Evolutionary conservation across 305 asterid genomes (phyloP).

Genomic region (Rubia tinctorum): DNA sequence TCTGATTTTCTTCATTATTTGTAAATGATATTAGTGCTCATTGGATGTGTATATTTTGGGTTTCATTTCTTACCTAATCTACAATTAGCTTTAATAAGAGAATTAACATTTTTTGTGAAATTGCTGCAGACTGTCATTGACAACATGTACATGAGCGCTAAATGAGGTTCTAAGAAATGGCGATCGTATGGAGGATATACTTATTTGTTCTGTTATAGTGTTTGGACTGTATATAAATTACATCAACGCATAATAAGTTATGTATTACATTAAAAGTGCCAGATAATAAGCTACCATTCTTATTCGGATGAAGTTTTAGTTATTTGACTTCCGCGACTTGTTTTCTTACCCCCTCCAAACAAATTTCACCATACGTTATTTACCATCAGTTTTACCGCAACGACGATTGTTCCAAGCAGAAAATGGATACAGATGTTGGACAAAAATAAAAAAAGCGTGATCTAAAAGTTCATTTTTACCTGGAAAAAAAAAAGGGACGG

Average conservation of each 20-base stretch:
- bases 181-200: not conserved
- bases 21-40: not conserved
- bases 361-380: too few relatives aligned
- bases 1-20: too few relatives aligned
- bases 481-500: too few relatives aligned
- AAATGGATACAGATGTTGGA: too few relatives aligned
- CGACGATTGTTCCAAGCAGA: too few relatives aligned
- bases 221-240: not conserved
- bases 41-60: not conserved
- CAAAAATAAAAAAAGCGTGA: too few relatives aligned
- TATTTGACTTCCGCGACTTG: not conserved
- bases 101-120: slow-evolving; percentile 8
- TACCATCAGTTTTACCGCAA: not conserved
- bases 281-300: not conserved
- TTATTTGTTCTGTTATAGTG: not conserved
- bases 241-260: not conserved
- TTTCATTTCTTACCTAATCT: not conserved
- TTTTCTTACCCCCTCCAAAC: too few relatives aligned
- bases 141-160: slow-evolving; percentile 69
- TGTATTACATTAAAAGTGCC: not conserved
- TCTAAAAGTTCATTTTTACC: too few relatives aligned
- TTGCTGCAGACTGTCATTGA: slow-evolving; percentile 57
- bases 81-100: too few relatives aligned
- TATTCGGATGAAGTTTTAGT: not conserved
- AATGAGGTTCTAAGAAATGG: slow-evolving; percentile 26